Percentiles rank a stretch among this genome's conserved stretches.
Conservation (phyloP, 2,329 filamentous ascomycete genomes). For the Ceratocystiopsis sp. region DNA sequence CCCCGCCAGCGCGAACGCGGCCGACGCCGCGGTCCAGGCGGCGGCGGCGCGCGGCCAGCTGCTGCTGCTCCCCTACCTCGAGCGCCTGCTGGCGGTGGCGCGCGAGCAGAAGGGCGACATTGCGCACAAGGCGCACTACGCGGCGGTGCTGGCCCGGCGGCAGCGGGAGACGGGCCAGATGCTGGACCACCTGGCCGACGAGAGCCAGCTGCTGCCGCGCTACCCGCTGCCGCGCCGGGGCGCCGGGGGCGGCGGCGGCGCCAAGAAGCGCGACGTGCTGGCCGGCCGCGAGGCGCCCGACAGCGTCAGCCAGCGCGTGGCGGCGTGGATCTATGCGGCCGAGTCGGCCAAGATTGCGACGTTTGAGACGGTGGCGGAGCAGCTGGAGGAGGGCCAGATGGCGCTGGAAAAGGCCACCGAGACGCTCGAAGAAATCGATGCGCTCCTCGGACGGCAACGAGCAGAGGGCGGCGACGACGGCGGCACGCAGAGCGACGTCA, state of each 20-base stretch:
- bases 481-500: constrained; percentile 7
- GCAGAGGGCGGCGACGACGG: constrained; percentile 13
- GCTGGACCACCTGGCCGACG: constrained; percentile 38
- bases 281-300: constrained; percentile 17
- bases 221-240: constrained; percentile 24
- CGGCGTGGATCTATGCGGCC: constrained; percentile 42
- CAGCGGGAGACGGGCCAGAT: constrained; percentile 31
- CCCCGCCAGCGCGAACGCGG: constrained; percentile 2
- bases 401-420: constrained; percentile 36
- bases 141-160: constrained; percentile 30
- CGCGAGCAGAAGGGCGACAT: constrained; percentile 40
- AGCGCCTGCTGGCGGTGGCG: constrained; percentile 32
- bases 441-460: constrained; percentile 21
- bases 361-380: constrained; percentile 40
- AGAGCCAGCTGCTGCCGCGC: constrained; percentile 42
- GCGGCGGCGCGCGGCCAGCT: constrained; percentile 14
- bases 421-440: constrained; percentile 30
- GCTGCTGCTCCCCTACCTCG: constrained; percentile 39
- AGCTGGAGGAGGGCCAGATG: constrained; percentile 39
- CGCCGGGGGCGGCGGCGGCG: background rate
- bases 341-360: constrained; percentile 42
- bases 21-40: background rate
- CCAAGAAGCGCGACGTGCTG: too few relatives aligned
- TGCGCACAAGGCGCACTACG: constrained; percentile 40
- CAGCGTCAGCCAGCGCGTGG: constrained; percentile 24